Evolutionary conservation across 176 grass and related monocot genomes (phyloP).

Genomic region (Phyllostachys edulis): DNA sequence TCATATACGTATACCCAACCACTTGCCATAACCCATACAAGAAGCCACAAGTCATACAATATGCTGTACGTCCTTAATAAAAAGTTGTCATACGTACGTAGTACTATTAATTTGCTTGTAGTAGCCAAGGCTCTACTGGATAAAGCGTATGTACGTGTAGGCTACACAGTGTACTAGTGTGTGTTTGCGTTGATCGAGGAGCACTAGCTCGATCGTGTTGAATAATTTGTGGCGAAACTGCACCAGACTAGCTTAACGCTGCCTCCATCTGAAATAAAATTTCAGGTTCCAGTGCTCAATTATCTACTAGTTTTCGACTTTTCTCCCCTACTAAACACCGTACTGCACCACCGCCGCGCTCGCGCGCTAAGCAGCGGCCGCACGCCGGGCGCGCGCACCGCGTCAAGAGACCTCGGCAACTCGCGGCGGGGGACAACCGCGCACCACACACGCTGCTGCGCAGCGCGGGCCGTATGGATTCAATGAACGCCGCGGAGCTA

Average conservation of each 20-base stretch:
- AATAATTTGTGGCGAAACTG: slow-evolving; percentile 23
- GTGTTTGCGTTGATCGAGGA: slow-evolving; percentile 22
- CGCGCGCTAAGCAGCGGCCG: too few species aligned
- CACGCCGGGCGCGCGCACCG: too few species aligned
- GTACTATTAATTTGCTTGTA: neutral
- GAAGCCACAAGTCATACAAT: too few species aligned
- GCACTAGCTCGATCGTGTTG: neutral
- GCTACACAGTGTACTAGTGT: neutral
- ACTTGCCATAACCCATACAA: neutral
- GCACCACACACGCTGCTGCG: too few species aligned
- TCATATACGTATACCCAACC: neutral
- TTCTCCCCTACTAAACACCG: too few species aligned
- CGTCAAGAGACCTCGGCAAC: too few species aligned
- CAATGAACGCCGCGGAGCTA: neutral
- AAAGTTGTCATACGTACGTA: neutral
- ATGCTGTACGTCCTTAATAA: too few species aligned
- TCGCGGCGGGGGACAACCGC: too few species aligned
- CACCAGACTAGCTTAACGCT: neutral
- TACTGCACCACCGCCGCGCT: too few species aligned
- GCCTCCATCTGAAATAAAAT: neutral
- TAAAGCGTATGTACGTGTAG: neutral
- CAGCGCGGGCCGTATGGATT: neutral
- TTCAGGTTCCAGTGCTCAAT: neutral
- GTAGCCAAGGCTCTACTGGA: neutral
- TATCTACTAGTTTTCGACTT: too few species aligned